Evolutionary conservation across 768 basidiomycete species (phyloP), one percentile per base, ranked within the genome.

Genomic region (Multifurca ochricompacta): DNA sequence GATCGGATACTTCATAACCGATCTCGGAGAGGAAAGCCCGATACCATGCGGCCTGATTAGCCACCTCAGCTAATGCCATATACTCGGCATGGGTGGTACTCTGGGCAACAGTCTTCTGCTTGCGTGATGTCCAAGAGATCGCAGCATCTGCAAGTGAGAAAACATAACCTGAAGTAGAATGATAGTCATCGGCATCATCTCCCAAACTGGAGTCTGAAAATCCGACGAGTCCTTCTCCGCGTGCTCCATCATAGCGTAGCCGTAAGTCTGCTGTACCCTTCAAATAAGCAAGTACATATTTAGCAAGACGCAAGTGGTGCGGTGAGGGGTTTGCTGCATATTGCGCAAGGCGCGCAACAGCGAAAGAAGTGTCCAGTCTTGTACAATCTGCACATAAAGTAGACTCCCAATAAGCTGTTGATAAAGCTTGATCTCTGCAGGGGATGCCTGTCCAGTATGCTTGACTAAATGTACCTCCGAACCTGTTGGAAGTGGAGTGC

Each of bases 31-130:
- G n/a, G n/a, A n/a, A n/a, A n/a, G n/a, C n/a, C n/a, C 57, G 54
- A 6, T 67, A 50, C 73, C 73, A 76, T 5, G 70, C 13, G 1
- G 63, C 65, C 51, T 76, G 64, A 36, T 69, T 64, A 0, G 65
- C 54, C 0, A 67, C 67, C n/a, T 72, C 61, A 0, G 64, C 40
- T 0, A 62, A 54, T 0, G 71, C 72, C 19, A 74, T 66, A 56
- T 73, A 76, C 64, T 77, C 74, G 0, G 74, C 71, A 52, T 77
- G 70, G 3, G 64, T 66, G 1, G 68, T 71, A 0, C 69, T 76
- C 0, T 67, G 56, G 0, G 75, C 64, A 6, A 73, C 64, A 3
- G 63, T 66, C 1, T 46, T 28, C 59, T 78, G 77, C 45, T 69
- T 67, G 27, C 66, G 63, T 0, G 69, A 67, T 14, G 57, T 59